phyloP scores from a whole-genome alignment of 495 filamentous ascomycete genomes.

The Parachaetomium inaequale region DNA sequence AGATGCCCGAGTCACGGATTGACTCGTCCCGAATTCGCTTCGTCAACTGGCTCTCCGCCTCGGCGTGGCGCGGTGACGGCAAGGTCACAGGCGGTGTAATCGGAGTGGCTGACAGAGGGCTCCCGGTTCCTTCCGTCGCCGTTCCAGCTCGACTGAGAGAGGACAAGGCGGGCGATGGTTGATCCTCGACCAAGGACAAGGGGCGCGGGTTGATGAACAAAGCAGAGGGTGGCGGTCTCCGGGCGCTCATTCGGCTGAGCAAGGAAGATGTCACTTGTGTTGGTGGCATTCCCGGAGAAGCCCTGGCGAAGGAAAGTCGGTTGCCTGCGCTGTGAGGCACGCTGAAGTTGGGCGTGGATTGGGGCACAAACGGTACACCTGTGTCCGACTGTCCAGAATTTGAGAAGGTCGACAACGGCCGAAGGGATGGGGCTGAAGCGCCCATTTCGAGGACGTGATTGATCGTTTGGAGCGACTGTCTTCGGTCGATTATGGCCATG shows the following conservation, averaged over 20 bases:
- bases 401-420: slow-evolving; percentile 27
- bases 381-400: slow-evolving; percentile 22
- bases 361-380: slow-evolving; percentile 7
- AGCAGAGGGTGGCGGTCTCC: slow-evolving; percentile 42
- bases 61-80: slow-evolving; percentile 15
- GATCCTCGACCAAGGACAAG: slow-evolving; percentile 48
- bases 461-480: slow-evolving; percentile 51
- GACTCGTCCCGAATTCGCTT: not conserved
- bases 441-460: slow-evolving; percentile 41
- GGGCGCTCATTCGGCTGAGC: slow-evolving; percentile 22
- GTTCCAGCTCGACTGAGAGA: slow-evolving; percentile 7
- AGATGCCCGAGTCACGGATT: not conserved
- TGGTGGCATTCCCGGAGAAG: slow-evolving; percentile 17
- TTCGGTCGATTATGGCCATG: slow-evolving; percentile 47
- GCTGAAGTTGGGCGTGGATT: slow-evolving; percentile 46
- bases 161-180: slow-evolving; percentile 40
- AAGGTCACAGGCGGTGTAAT: slow-evolving; percentile 31
- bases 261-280: slow-evolving; percentile 7
- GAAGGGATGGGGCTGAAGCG: slow-evolving; percentile 23
- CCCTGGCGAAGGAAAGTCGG: slow-evolving; percentile 39
- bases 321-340: slow-evolving; percentile 43
- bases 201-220: slow-evolving; percentile 42
- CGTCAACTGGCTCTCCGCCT: slow-evolving; percentile 1
- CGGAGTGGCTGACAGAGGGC: slow-evolving; percentile 21
- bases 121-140: slow-evolving; percentile 2